Evolutionary conservation across 345 rosid species (phyloP).

Genomic region (Eucalyptus sp.): DNA sequence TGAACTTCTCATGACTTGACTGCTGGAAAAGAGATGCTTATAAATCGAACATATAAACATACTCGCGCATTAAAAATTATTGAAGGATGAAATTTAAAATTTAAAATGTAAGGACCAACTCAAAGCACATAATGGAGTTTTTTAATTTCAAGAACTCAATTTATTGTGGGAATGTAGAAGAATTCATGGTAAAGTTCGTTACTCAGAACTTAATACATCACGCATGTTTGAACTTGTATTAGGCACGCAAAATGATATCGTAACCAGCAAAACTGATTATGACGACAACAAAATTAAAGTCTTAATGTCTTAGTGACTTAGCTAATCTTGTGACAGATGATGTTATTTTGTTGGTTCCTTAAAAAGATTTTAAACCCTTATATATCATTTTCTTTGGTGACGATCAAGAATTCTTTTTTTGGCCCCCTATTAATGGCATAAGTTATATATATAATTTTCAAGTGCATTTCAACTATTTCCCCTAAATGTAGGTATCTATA

Average conservation of each 20-base stretch:
- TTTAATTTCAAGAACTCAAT: background rate
- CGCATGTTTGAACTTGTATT: background rate
- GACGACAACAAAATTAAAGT: background rate
- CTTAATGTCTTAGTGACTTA: background rate
- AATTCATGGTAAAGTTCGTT: background rate
- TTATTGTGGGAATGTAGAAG: background rate
- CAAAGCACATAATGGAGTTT: background rate
- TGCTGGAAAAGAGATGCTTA: background rate
- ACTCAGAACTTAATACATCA: background rate
- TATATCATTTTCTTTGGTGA: background rate
- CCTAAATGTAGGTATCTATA: background rate
- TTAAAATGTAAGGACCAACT: background rate
- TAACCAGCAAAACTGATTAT: background rate
- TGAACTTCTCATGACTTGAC: background rate
- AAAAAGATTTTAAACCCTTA: too few species aligned
- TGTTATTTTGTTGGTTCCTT: background rate
- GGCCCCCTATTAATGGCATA: background rate
- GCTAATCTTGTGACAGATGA: background rate
- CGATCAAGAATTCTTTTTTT: background rate
- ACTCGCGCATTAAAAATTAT: background rate
- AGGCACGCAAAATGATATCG: background rate
- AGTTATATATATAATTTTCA: background rate
- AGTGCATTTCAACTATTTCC: background rate
- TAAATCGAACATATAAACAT: background rate
- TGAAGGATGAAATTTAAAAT: too few species aligned